Percentiles rank a stretch among this genome's conserved stretches.
Evolutionary conservation across 2,329 filamentous ascomycete genomes (phyloP).

Genomic region (Nemania bipapillata): DNA sequence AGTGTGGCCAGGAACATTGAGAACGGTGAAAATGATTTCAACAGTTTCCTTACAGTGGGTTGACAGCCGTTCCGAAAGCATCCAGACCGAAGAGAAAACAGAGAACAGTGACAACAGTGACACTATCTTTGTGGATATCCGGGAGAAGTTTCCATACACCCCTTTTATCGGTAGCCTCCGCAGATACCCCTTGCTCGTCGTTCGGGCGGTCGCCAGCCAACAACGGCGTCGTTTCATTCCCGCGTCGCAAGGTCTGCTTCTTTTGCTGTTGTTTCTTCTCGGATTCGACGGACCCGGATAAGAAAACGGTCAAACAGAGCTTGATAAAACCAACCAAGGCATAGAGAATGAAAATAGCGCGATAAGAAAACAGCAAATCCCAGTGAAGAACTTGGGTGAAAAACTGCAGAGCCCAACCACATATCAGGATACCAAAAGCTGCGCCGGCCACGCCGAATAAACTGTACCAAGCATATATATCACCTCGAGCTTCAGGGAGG

Average conservation of each 20-base stretch:
- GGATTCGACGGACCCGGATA: conserved; percentile 55
- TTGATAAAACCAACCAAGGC: conserved; percentile 68
- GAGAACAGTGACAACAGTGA: conserved; percentile 67
- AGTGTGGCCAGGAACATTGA: conserved; percentile 39
- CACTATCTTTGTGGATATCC: conserved; percentile 58
- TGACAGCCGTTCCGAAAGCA: conserved; percentile 71
- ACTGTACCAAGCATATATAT: conserved; percentile 72
- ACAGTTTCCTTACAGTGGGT: conserved; percentile 65
- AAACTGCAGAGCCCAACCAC: conserved; percentile 68
- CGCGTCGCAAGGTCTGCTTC: neutral
- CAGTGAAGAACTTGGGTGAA: conserved; percentile 54
- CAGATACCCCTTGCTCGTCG: conserved; percentile 1
- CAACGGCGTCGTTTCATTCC: conserved; percentile 43
- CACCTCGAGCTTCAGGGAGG: conserved; percentile 57
- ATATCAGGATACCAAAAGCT: conserved; percentile 66
- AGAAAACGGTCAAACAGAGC: conserved; percentile 60
- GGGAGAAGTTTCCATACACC: conserved; percentile 58
- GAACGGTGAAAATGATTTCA: conserved; percentile 48
- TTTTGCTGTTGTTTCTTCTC: conserved; percentile 47
- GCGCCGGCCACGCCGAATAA: conserved; percentile 68
- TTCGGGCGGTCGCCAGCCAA: conserved; percentile 22
- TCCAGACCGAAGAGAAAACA: conserved; percentile 63
- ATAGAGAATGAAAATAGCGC: conserved; percentile 66
- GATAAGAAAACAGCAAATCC: conserved; percentile 43
- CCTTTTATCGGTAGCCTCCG: conserved; percentile 12